phyloP scores from a whole-genome alignment of 1,284 basidiomycete species.

The Exsudoporus floridanus region DNA sequence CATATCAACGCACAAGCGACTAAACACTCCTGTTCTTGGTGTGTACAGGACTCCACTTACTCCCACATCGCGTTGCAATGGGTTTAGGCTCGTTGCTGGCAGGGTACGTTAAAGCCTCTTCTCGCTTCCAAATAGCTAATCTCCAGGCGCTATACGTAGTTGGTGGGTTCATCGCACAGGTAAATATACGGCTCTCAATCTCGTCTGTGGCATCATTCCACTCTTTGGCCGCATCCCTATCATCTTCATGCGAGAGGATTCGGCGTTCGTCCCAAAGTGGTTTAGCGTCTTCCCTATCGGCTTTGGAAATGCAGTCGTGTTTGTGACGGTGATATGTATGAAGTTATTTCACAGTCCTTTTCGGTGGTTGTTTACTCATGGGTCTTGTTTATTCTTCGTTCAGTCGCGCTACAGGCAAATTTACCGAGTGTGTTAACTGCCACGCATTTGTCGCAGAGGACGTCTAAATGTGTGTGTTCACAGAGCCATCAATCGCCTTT shows the following conservation, averaged over 20 bases:
- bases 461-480: neutral
- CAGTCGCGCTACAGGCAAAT: conserved; percentile 20
- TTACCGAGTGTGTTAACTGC: conserved; percentile 7
- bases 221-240: conserved; percentile 11
- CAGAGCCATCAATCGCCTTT: conserved; percentile 4
- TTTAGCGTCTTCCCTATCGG: conserved; percentile 17
- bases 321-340: conserved; percentile 14
- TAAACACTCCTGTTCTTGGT: neutral
- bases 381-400: neutral
- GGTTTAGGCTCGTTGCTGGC: conserved; percentile 13
- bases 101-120: neutral
- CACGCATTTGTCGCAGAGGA: neutral
- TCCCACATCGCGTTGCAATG: conserved; percentile 20
- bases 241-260: conserved; percentile 8
- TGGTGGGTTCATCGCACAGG: conserved; percentile 21
- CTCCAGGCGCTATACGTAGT: neutral
- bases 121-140: neutral
- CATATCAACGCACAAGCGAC: neutral
- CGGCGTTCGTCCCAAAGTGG: conserved; percentile 12
- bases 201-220: conserved; percentile 14
- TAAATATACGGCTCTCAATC: conserved; percentile 15
- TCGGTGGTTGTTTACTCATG: neutral
- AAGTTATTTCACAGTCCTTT: neutral
- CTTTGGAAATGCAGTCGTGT: conserved; percentile 15
- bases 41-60: conserved; percentile 12